These are phyloP conservation scores for Amaranthus hypochondriacus DNA, from an alignment of 148 eudicot genomes.

Conservation along the genomic window DNA sequence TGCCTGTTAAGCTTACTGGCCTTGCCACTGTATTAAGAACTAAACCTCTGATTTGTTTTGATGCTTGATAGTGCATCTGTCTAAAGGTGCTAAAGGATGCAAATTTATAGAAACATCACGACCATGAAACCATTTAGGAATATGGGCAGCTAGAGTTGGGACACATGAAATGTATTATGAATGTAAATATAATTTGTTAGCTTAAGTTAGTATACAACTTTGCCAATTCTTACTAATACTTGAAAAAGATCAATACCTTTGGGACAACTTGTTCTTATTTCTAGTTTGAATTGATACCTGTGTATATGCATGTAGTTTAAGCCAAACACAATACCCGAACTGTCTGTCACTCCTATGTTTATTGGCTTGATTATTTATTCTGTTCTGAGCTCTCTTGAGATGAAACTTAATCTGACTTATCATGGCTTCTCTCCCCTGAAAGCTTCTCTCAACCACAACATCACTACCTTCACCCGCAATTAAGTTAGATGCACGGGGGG, in stretches of 20 bases:
- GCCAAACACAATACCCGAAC: background rate
- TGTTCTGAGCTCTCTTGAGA: background rate
- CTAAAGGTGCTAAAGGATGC: too few species aligned
- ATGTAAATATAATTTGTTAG: too few species aligned
- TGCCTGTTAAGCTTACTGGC: too few species aligned
- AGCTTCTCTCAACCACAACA: too few species aligned
- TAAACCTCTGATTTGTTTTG: too few species aligned
- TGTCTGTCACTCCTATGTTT: background rate
- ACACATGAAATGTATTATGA: background rate
- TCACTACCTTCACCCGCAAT: background rate
- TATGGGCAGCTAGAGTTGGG: background rate
- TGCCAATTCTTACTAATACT: background rate
- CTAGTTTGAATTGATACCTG: background rate
- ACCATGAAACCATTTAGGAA: too few species aligned
- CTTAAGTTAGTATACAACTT: background rate
- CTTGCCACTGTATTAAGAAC: too few species aligned
- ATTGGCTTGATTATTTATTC: background rate
- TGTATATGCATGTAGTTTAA: background rate
- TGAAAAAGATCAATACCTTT: background rate
- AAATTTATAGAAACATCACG: too few species aligned
- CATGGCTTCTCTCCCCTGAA: background rate
- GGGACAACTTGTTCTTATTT: background rate
- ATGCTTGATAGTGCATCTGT: too few species aligned
- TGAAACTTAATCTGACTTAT: background rate
- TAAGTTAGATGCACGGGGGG: background rate